These are phyloP conservation scores for Fusarium euwallaceae DNA, from an alignment of 2,329 filamentous ascomycete genomes.

Conservation along the genomic window DNA sequence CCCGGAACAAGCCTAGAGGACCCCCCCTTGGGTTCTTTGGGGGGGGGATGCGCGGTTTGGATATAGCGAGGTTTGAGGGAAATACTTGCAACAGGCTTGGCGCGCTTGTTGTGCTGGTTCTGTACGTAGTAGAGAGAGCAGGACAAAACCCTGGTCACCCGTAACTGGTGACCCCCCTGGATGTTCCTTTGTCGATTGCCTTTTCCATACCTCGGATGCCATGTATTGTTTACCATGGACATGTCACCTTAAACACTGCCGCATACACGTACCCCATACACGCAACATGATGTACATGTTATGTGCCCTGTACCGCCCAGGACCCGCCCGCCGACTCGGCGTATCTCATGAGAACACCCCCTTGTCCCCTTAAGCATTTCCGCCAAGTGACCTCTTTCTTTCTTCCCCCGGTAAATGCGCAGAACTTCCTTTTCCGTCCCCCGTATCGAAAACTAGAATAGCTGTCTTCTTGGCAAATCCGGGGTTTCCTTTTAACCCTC, in stretches of 20 bases:
- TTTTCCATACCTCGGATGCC: background rate
- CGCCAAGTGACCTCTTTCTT: background rate
- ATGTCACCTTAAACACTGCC: background rate
- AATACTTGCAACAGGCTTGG: slow-evolving; percentile 14
- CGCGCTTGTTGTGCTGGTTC: background rate
- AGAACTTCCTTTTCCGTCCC: slow-evolving; percentile 5
- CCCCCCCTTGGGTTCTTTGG: background rate
- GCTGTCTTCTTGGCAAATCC: slow-evolving; percentile 7
- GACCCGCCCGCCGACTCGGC: slow-evolving; percentile 3
- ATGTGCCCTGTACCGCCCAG: background rate
- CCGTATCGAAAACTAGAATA: background rate
- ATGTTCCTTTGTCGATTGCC: background rate
- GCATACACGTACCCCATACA: background rate
- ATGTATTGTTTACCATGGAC: background rate
- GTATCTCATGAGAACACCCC: background rate
- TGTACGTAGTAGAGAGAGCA: background rate
- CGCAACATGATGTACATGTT: background rate
- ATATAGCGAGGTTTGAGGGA: slow-evolving; percentile 5
- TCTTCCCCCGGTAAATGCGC: background rate
- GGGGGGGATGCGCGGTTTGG: background rate
- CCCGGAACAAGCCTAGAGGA: slow-evolving; percentile 11
- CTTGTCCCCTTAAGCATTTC: background rate
- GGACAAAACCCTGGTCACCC: background rate
- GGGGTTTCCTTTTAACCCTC: slow-evolving; percentile 3
- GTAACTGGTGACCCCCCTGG: background rate